Evolutionary conservation across 129 eudicot species (phyloP), one percentile per base, ranked within the genome.

Genomic region (Deinandra increscens): DNA sequence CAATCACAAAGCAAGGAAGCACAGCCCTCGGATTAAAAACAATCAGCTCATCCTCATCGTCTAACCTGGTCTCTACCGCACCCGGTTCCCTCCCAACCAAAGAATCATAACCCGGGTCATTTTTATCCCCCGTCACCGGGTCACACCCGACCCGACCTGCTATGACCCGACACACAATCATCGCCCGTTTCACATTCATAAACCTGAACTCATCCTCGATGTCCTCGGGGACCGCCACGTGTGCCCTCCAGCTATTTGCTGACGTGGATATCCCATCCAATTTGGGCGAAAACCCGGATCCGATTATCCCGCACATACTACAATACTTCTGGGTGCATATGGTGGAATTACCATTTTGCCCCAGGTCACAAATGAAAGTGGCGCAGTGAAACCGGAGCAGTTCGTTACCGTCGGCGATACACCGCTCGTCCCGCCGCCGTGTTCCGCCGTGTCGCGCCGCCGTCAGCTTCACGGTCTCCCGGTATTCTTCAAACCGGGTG

Each of bases 331-430:
- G 89, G 44, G 26, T 69, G 19, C 97, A 91, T 0, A 91, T 46
- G 73, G 53, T 78, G 11, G 90, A 85, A 74, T 86, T 81, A 71
- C 85, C 91, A 15, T 85, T 85, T 70, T 85, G 80, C 77, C 96
- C 92, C 65, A 91, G n/a, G 15, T 84, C 87, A 45, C 97, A 87
- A 3, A 85, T 1, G 45, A 85, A 88, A 14, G 97, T 88, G 1
- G 96, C 67, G 46, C 97, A 88, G 76, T 88, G 83, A 26, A 91
- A 91, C 62, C 96, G 80, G 22, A 91, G 53, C 44, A 80, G 77
- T 78, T 91, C 96, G 59, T 91, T 91, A 10, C 97, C 97, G 75
- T 91, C 96, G 41, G 97, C 97, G 10, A 87, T 64, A 49, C 97
- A 91, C 68, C 97, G 81, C 65, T 73, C 88, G 59, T 87, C 81